Percentiles rank a stretch among this genome's conserved stretches.
Evolutionary conservation across 208 protist species (phyloP).

Genomic region (Leishmania tarentolae): DNA sequence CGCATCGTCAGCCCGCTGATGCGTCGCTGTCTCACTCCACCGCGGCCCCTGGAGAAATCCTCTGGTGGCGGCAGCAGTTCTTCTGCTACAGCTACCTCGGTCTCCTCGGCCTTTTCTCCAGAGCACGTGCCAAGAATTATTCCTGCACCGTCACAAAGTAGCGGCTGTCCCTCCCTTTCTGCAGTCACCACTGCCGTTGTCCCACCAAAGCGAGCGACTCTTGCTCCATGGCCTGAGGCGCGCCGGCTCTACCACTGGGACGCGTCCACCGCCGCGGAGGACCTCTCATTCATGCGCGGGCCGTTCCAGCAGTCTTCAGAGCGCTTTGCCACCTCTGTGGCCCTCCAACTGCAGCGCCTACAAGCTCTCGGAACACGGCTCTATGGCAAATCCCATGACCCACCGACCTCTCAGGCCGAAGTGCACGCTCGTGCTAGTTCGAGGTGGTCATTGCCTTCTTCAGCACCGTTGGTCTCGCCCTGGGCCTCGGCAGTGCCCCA

Average conservation of each 20-base stretch:
- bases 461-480: background rate
- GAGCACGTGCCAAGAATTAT: background rate
- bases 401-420: background rate
- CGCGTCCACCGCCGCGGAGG: conserved; percentile 12
- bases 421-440: background rate
- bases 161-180: background rate
- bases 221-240: conserved; percentile 7
- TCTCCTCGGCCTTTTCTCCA: background rate
- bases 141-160: background rate
- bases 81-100: background rate
- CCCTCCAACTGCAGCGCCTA: conserved; percentile 26
- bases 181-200: background rate
- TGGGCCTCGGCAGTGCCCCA: background rate
- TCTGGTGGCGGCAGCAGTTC: background rate
- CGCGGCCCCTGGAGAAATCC: conserved; percentile 16
- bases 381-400: conserved; percentile 3
- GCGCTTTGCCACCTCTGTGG: conserved; percentile 20
- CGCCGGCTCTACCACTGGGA: conserved; percentile 31
- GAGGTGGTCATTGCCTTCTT: background rate
- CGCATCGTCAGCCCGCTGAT: conserved; percentile 29
- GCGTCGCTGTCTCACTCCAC: conserved; percentile 35
- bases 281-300: conserved; percentile 24
- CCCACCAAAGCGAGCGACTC: background rate
- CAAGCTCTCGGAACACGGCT: conserved; percentile 10
- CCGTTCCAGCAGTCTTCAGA: conserved; percentile 24